A percentile compares a stretch with the other conserved stretches of the same genome.
Conservation (phyloP, 306 rosid species). For the Castanea sativa region DNA sequence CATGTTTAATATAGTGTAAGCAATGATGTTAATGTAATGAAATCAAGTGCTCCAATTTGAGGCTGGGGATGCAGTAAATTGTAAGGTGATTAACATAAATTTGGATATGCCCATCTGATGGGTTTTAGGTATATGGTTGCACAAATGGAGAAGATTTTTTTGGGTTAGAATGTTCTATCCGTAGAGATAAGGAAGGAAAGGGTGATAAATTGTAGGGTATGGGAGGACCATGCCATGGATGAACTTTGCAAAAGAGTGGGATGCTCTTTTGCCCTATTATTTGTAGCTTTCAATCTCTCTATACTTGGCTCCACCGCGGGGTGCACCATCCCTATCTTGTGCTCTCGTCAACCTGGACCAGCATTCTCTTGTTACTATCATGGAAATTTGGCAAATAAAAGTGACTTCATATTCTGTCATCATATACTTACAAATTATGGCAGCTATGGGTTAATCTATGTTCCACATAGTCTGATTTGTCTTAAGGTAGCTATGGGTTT, state of each 20-base stretch:
- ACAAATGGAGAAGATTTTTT: background rate
- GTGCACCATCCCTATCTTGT: conserved; percentile 10
- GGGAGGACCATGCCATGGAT: background rate
- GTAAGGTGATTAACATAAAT: too few relatives aligned
- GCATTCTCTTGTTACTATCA: background rate
- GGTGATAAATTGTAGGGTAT: background rate
- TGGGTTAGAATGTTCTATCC: background rate
- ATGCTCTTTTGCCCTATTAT: conserved; percentile 8
- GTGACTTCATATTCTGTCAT: background rate
- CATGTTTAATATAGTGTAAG: too few relatives aligned
- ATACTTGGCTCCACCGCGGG: conserved; percentile 11
- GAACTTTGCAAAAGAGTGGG: background rate
- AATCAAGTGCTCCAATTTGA: too few relatives aligned
- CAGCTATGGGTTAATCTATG: too few relatives aligned
- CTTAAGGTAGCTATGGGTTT: too few relatives aligned
- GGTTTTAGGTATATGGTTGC: background rate
- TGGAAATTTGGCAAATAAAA: background rate
- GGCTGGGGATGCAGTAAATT: too few relatives aligned
- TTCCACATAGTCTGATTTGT: background rate
- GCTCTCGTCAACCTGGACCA: background rate
- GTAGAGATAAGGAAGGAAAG: background rate
- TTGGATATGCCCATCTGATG: too few relatives aligned
- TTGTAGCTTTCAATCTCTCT: conserved; percentile 23
- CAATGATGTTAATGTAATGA: too few relatives aligned
- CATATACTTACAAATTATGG: background rate